Percentiles rank a stretch among this genome's conserved stretches.
These are phyloP conservation scores for Curvularia sp. DNA, from an alignment of 2,329 filamentous ascomycete species.

Conservation along the genomic window DNA sequence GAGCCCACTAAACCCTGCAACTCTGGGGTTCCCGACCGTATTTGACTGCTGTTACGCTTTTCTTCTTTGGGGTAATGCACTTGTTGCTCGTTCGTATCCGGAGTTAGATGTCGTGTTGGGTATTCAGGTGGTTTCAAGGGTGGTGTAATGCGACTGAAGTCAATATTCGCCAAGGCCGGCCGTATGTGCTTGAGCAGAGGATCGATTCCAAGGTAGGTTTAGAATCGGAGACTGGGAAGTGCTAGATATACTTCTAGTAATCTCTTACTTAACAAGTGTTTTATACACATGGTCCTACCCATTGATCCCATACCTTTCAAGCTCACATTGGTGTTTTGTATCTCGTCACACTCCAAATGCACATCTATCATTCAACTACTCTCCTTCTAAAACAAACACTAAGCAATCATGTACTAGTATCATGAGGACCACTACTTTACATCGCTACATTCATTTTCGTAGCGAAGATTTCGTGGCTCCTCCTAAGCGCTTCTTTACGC, in stretches of 20 bases:
- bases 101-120: neutral
- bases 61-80: neutral
- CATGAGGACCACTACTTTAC: neutral
- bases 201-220: neutral
- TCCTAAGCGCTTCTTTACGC: neutral
- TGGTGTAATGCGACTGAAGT: neutral
- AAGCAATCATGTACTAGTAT: neutral
- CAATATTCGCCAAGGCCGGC: neutral
- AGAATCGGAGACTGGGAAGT: neutral
- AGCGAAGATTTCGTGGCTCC: neutral
- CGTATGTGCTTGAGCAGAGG: neutral
- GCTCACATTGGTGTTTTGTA: too few species aligned
- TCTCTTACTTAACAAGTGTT: neutral
- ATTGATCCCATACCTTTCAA: too few species aligned
- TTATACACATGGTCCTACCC: too few species aligned
- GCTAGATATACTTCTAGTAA: neutral
- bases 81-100: neutral
- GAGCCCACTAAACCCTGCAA: neutral
- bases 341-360: neutral
- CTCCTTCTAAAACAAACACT: neutral
- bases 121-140: neutral
- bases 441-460: neutral
- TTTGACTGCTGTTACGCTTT: neutral
- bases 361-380: neutral
- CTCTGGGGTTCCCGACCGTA: neutral